These are phyloP conservation scores for Daphne laureola DNA, from an alignment of 441 rosid species.

Conservation along the genomic window DNA sequence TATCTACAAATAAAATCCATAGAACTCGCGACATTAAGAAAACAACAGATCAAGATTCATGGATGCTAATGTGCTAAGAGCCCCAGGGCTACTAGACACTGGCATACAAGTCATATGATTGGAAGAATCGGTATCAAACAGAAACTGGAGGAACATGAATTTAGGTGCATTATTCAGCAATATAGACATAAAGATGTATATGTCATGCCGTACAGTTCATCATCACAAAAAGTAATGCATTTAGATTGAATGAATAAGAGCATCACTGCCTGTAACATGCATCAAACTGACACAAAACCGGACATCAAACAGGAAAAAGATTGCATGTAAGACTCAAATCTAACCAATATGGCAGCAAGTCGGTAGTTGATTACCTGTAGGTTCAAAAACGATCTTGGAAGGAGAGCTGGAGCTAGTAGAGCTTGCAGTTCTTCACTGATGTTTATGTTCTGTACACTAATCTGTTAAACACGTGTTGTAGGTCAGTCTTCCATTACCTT, in stretches of 20 bases:
- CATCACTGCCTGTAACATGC: slow-evolving; percentile 4
- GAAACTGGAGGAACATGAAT: background rate
- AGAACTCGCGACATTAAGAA: slow-evolving; percentile 1
- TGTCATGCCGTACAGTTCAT: too few species aligned
- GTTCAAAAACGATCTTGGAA: slow-evolving; percentile 74
- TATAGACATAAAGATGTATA: too few species aligned
- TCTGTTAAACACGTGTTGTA: slow-evolving; percentile 31
- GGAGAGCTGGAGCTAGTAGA: slow-evolving; percentile 77
- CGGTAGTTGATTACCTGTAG: slow-evolving; percentile 46
- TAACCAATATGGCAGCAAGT: slow-evolving; percentile 2
- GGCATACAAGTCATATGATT: background rate
- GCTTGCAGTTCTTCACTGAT: slow-evolving; percentile 79
- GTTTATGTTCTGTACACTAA: slow-evolving; percentile 63
- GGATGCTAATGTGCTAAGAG: background rate
- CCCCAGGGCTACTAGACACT: slow-evolving; percentile 1
- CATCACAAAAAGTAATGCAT: background rate
- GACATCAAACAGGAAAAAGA: background rate
- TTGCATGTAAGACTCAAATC: background rate
- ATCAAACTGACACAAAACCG: background rate
- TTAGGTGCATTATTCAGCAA: too few species aligned
- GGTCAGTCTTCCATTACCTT: background rate
- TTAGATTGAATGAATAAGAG: slow-evolving; percentile 9
- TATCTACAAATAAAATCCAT: slow-evolving; percentile 34
- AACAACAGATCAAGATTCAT: background rate
- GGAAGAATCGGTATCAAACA: slow-evolving; percentile 4